Base-by-base conservation (phyloP, 306 rosid species). In the Dryas octopetala region DNA sequence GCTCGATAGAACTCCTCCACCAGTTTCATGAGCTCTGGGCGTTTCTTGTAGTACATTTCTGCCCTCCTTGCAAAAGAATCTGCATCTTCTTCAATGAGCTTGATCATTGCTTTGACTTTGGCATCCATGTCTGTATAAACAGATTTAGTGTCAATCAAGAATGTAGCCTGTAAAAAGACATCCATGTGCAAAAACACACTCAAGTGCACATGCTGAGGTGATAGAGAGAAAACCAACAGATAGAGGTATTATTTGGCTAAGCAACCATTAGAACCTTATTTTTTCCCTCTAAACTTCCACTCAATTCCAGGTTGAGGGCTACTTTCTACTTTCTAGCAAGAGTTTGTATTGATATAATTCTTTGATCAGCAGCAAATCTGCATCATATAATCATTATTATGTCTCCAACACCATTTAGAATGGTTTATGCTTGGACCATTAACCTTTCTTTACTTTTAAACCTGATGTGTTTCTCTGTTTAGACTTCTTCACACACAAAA, bases 31-130 rank as follows among this genome's bases (percentile, higher is more conserved):
- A 96, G 97, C 84, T 96, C 99, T 52, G 99, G 99, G 17, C 97
- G 90, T 85, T 96, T 96, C 87, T 92, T 92, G 80, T 96, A 96
- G 87, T 96, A 96, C 99, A 96, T 96, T 74, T 96, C 99, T 59
- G 99, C 99, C 88, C 97, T 92, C 81, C 98, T 92, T 61, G 99
- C 98, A 84, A 96, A 96, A 38, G 99, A 96, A 82, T 96, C 99
- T 17, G 98, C 99, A 87, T 96, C 99, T 84, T 96, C 99, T 88
- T 96, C 99, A 62, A 96, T 96, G 76, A 92, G 99, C 87, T 92
- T 96, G 82, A 96, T 92, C 99, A 96, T 96, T 64, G 97, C 84
- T 82, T 96, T 96, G 49, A 96, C 99, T 86, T 96, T 96, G 78
- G 89, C 85, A 84, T 96, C 99, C 96, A 96, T 96, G 74, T 92